Evolutionary conservation across 2,329 filamentous ascomycete species (phyloP).

Genomic region (Proliferodiscus dingleyae): DNA sequence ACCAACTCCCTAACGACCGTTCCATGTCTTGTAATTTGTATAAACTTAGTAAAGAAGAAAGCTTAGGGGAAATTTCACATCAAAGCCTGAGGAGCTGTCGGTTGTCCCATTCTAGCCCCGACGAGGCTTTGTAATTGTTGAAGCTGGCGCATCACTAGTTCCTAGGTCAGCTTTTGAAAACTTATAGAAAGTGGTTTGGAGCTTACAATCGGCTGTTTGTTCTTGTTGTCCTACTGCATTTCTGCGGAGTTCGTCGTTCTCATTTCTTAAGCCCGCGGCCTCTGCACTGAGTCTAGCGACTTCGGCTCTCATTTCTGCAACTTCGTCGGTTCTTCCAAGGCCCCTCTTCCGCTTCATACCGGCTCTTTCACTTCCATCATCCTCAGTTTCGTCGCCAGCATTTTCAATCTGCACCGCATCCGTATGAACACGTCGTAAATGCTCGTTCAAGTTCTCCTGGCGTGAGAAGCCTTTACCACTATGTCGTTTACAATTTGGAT

Average conservation of each 20-base stretch:
- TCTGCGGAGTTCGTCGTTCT: conserved; percentile 55
- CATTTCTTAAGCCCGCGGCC: conserved; percentile 59
- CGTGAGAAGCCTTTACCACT: conserved; percentile 86
- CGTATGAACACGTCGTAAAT: conserved; percentile 83
- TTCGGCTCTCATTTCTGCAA: conserved; percentile 50
- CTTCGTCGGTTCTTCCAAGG: conserved; percentile 36
- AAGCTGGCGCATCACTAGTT: conserved; percentile 17
- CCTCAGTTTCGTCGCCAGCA: conserved; percentile 37
- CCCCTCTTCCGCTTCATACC: conserved; percentile 40
- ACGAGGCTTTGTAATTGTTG: conserved; percentile 22
- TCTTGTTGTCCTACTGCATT: conserved; percentile 44
- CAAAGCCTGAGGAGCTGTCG: conserved; percentile 15
- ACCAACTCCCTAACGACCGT: conserved; percentile 2
- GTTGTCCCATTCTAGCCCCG: conserved; percentile 11
- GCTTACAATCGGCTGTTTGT: conserved; percentile 16
- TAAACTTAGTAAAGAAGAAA: not conserved
- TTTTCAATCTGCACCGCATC: conserved; percentile 34
- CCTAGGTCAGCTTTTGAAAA: conserved; percentile 1
- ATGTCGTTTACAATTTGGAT: conserved; percentile 82
- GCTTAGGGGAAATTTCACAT: conserved; percentile 6
- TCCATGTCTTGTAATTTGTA: not conserved
- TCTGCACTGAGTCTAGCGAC: conserved; percentile 60
- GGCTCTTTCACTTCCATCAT: conserved; percentile 42
- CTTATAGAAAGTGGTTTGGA: not conserved
- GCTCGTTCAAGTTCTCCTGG: conserved; percentile 90